phyloP scores from a whole-genome alignment of 2,329 filamentous ascomycete genomes.

The Pseudogymnoascus sp. region DNA sequence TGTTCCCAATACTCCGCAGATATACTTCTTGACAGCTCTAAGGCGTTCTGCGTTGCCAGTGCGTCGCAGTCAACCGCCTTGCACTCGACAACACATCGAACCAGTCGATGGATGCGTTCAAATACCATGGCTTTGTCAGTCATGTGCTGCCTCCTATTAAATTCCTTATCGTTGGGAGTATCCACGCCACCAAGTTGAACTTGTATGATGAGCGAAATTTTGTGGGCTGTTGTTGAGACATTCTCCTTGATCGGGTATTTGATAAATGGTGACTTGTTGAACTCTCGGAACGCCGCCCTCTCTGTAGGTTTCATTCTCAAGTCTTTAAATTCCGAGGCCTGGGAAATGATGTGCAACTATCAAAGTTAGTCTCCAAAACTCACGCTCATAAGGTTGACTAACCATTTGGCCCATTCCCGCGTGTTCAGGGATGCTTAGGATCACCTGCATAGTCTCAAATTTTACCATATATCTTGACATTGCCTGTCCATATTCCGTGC shows the following conservation, averaged over 20 bases:
- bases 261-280: slow-evolving; percentile 62
- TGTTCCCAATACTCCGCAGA: slow-evolving; percentile 69
- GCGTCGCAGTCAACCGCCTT: slow-evolving; percentile 54
- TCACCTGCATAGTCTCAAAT: slow-evolving; percentile 68
- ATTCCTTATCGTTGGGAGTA: slow-evolving; percentile 49
- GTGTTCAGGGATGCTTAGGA: slow-evolving; percentile 53
- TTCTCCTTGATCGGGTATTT: slow-evolving; percentile 63
- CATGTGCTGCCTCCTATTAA: slow-evolving; percentile 43
- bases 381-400: slow-evolving; percentile 27
- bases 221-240: slow-evolving; percentile 59
- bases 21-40: slow-evolving; percentile 72
- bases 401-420: slow-evolving; percentile 61
- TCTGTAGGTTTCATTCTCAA: slow-evolving; percentile 64
- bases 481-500: slow-evolving; percentile 65
- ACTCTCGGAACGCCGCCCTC: slow-evolving; percentile 57
- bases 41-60: slow-evolving; percentile 54
- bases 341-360: slow-evolving; percentile 57
- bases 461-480: slow-evolving; percentile 79
- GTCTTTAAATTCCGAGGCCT: slow-evolving; percentile 65
- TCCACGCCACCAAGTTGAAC: slow-evolving; percentile 61
- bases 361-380: background rate
- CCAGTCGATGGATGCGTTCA: slow-evolving; percentile 58
- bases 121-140: slow-evolving; percentile 58
- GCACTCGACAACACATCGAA: slow-evolving; percentile 71
- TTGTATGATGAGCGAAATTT: slow-evolving; percentile 71